Conservation (phyloP, 2,329 filamentous ascomycete genomes). For the Alternaria rosae region DNA sequence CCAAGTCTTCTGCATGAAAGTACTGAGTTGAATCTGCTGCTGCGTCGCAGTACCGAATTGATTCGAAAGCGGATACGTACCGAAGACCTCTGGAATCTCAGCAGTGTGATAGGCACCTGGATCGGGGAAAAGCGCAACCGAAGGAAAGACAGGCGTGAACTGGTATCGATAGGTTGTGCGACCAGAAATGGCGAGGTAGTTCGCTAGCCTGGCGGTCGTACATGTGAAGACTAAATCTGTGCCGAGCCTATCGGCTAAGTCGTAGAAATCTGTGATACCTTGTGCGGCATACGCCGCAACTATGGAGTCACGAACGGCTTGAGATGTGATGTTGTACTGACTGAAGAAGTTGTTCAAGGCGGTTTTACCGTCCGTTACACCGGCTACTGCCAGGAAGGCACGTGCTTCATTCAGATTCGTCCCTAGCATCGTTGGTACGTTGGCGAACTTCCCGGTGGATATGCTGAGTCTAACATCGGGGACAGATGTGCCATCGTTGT, state of each 20-base stretch:
- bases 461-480: constrained; percentile 19
- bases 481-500: constrained; percentile 11
- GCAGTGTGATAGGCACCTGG: constrained; percentile 27
- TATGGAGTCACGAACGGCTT: not conserved
- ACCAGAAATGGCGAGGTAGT: constrained; percentile 12
- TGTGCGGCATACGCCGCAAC: constrained; percentile 4
- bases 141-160: constrained; percentile 22
- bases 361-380: constrained; percentile 10
- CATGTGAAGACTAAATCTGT: constrained; percentile 20
- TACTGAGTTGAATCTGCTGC: constrained; percentile 25
- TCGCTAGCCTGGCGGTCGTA: constrained; percentile 7
- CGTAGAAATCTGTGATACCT: not conserved
- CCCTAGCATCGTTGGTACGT: constrained; percentile 19
- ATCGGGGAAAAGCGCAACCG: constrained; percentile 13
- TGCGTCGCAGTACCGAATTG: constrained; percentile 17
- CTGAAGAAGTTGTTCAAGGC: constrained; percentile 5
- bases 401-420: constrained; percentile 18
- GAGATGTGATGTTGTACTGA: constrained; percentile 11
- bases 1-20: constrained; percentile 33
- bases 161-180: constrained; percentile 29
- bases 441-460: constrained; percentile 7
- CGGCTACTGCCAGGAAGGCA: constrained; percentile 11
- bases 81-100: constrained; percentile 32
- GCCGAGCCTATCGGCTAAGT: constrained; percentile 11
- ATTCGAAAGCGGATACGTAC: constrained; percentile 24